These are phyloP conservation scores for Phytophthora macrochlamydospora DNA, from an alignment of 352 stramenopile genomes.

Conservation along the genomic window DNA sequence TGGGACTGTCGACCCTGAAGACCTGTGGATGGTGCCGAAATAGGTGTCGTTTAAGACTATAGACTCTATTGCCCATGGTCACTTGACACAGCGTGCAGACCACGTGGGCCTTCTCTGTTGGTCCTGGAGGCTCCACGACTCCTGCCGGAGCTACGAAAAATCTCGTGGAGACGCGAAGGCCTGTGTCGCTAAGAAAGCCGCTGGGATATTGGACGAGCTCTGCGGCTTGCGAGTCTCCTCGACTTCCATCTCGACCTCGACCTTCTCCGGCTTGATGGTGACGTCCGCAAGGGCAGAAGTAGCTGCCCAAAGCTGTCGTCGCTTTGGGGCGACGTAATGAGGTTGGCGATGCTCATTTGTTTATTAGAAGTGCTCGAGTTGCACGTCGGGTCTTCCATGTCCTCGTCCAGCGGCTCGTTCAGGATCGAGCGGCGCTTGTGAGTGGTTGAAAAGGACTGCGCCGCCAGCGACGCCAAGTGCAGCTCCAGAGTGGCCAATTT, in stretches of 20 bases:
- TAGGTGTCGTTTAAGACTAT: conserved; percentile 56
- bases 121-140: neutral
- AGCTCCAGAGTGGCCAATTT: conserved; percentile 22
- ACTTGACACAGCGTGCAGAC: conserved; percentile 55
- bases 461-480: neutral
- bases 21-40: conserved; percentile 52
- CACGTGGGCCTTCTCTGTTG: conserved; percentile 33
- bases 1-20: conserved; percentile 37
- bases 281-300: conserved; percentile 29
- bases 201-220: conserved; percentile 40
- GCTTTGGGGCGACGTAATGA: conserved; percentile 43
- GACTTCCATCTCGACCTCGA: conserved; percentile 11
- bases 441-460: conserved; percentile 6
- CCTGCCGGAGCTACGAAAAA: conserved; percentile 42
- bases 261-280: conserved; percentile 33
- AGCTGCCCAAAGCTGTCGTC: conserved; percentile 28
- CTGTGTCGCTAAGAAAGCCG: conserved; percentile 45
- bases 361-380: conserved; percentile 19
- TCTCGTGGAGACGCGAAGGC: conserved; percentile 50
- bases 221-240: conserved; percentile 6
- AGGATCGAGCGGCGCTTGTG: conserved; percentile 35
- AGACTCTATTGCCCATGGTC: conserved; percentile 48
- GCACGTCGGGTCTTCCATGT: conserved; percentile 18
- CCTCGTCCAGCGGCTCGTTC: conserved; percentile 20
- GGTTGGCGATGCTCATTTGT: conserved; percentile 47